Percentiles rank a stretch among this genome's conserved stretches.
phyloP scores from a whole-genome alignment of 164 flowering plant species.

The Kalanchoe fedtschenkoi region DNA sequence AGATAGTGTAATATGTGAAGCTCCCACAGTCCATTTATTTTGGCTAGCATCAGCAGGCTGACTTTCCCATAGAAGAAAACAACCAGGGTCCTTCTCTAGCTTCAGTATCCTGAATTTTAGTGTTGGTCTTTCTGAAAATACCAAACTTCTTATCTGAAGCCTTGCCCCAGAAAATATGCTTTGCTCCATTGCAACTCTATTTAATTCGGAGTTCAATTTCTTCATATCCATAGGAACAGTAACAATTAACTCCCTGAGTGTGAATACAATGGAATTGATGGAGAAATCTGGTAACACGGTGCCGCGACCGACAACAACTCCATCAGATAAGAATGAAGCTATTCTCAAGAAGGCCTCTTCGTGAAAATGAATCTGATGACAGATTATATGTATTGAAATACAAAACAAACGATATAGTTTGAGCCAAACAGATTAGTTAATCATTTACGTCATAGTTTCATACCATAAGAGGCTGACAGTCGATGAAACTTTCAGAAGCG shows the following conservation, averaged over 20 bases:
- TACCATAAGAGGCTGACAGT: constrained; percentile 89
- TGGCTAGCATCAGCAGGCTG: constrained; percentile 94
- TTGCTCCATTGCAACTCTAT: constrained; percentile 10
- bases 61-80: constrained; percentile 82
- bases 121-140: constrained; percentile 54
- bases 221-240: constrained; percentile 49
- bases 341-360: constrained; percentile 94
- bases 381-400: not conserved
- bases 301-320: constrained; percentile 70
- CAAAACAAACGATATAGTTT: not conserved
- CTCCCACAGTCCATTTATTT: constrained; percentile 60
- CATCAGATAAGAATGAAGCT: constrained; percentile 83
- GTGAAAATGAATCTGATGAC: constrained; percentile 75
- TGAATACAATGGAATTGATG: constrained; percentile 51
- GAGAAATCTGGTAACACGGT: constrained; percentile 76
- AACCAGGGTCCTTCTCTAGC: constrained; percentile 93
- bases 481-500: constrained; percentile 70
- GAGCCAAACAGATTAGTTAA: not conserved
- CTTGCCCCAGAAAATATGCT: constrained; percentile 74
- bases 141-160: constrained; percentile 65
- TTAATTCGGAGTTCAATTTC: constrained; percentile 13
- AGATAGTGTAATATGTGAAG: constrained; percentile 58
- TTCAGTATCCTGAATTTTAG: constrained; percentile 51
- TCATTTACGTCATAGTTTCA: not conserved
- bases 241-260: constrained; percentile 62